These are phyloP conservation scores for Leccinum pellstonianum DNA, from an alignment of 768 basidiomycete species.

Conservation along the genomic window DNA sequence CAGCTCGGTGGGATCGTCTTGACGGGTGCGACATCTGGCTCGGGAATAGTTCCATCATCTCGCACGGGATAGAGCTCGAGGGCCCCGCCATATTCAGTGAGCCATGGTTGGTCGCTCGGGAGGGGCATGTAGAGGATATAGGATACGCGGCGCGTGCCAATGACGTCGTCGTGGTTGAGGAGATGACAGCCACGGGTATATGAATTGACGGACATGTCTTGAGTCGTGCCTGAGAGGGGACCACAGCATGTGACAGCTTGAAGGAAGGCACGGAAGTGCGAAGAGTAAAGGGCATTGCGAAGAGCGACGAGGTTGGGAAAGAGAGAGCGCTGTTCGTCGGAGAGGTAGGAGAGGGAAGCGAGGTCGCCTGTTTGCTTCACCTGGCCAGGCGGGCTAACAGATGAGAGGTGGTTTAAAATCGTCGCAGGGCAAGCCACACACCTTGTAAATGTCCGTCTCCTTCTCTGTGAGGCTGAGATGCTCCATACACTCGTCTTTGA, in stretches of 20 bases:
- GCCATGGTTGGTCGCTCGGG: constrained; percentile 73
- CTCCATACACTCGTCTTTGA: constrained; percentile 79
- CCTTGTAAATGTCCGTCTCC: constrained; percentile 99
- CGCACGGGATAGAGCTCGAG: constrained; percentile 87
- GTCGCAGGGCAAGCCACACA: constrained; percentile 29
- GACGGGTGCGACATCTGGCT: constrained; percentile 63
- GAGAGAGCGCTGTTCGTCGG: constrained; percentile 69
- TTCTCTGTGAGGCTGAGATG: constrained; percentile 87
- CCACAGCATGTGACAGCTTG: constrained; percentile 90
- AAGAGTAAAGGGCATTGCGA: constrained; percentile 89
- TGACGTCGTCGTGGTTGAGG: constrained; percentile 98
- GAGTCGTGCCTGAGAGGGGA: constrained; percentile 84
- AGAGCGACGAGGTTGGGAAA: constrained; percentile 79
- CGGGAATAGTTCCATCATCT: constrained; percentile 54
- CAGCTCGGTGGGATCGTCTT: constrained; percentile 76
- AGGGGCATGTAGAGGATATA: constrained; percentile 97
- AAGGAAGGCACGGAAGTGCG: constrained; percentile 77
- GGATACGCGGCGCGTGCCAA: constrained; percentile 88
- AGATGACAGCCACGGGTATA: constrained; percentile 92
- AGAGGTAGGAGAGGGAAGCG: constrained; percentile 86
- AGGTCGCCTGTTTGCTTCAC: constrained; percentile 97
- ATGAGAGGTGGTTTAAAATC: neutral
- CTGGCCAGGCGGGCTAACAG: constrained; percentile 39
- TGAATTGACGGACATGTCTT: constrained; percentile 93
- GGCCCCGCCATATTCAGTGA: constrained; percentile 88